Conservation (phyloP, 805 yeast species). For the Candida yuanshanica region DNA sequence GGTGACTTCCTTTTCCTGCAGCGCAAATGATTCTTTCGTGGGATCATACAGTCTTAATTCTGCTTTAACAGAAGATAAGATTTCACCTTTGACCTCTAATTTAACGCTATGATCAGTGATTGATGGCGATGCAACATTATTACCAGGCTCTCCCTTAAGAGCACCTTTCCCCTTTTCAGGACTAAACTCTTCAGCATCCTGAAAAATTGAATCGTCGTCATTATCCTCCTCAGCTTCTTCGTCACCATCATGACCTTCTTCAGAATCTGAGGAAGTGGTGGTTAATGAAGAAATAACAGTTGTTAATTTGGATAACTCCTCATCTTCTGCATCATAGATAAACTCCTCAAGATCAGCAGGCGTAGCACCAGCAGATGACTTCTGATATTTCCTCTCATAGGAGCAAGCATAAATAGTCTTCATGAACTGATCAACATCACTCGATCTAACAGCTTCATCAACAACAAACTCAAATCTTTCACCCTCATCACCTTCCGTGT, state of each 20-base stretch:
- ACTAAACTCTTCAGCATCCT: conserved; percentile 26
- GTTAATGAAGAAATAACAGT: conserved; percentile 7
- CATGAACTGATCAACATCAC: conserved; percentile 58
- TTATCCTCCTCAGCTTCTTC: conserved; percentile 21
- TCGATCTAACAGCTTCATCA: conserved; percentile 46
- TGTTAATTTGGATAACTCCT: conserved; percentile 5
- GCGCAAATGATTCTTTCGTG: conserved; percentile 38
- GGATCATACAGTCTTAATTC: conserved; percentile 56
- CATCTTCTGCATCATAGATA: conserved; percentile 31
- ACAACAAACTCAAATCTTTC: conserved; percentile 79
- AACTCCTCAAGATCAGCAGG: conserved; percentile 53
- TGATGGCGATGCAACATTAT: too few species aligned
- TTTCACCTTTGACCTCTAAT: conserved; percentile 26
- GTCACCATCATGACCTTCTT: not conserved
- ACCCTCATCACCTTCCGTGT: conserved; percentile 79
- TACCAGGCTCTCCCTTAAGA: too few species aligned
- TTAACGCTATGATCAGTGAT: not conserved
- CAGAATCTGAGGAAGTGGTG: not conserved
- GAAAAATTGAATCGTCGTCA: conserved; percentile 26
- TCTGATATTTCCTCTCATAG: conserved; percentile 69
- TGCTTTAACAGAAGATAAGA: conserved; percentile 8
- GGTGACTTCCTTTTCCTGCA: conserved; percentile 30
- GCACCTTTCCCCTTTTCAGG: too few species aligned
- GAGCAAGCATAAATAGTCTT: conserved; percentile 58
- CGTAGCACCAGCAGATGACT: conserved; percentile 40